Base-by-base conservation (phyloP, 2,329 filamentous ascomycete genomes). In the Stemphylium vesicarium region DNA sequence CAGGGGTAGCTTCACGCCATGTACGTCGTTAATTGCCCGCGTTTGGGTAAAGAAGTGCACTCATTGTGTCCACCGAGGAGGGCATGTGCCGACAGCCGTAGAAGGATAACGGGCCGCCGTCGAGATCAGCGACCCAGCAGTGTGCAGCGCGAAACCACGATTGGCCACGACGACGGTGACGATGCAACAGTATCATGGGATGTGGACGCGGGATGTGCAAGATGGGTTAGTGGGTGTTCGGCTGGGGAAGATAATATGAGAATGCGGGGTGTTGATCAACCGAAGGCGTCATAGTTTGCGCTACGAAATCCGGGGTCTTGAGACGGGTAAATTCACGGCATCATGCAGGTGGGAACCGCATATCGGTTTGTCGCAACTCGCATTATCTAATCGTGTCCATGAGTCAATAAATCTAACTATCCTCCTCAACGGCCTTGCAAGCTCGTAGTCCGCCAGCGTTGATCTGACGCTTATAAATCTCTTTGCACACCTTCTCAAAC, bases 231-330 rank as follows among this genome's bases (percentile, higher is more conserved):
- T 20, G 20, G 11, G 22, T 16, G 42, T 20, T 35, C 26, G 42
- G 22, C 18, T 40, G 32, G 13, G 33, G 45, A 36, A 38, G 44
- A 29, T 35, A 50, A 54, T 39, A 39, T 41, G 24, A 33, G 41
- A 32, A 37, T 54, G 51, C 45, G 45, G 51, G 51, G 51, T 54
- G 51, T 26, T 38, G 51, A 44, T 54, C 24, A n/a, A 50, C 45
- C 45, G 51, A 54, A 43, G 26, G 45, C 15, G 29, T 40, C 43
- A 48, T 22, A 32, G 24, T 39, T 18, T 16, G 26, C 36, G 38
- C 2, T n/a, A 46, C 35, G 16, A 38, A 26, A 24, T 50, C 45
- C 33, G 39, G 39, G 45, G 39, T 41, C n/a, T n/a, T 29, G 31
- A 42, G n/a, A 40, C 36, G 42, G 29, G n/a, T 32, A 16, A 12